Percentiles rank a stretch among this genome's conserved stretches.
Evolutionary conservation across 2,329 filamentous ascomycete genomes (phyloP).

Genomic region (Pseudogymnoascus sp.): DNA sequence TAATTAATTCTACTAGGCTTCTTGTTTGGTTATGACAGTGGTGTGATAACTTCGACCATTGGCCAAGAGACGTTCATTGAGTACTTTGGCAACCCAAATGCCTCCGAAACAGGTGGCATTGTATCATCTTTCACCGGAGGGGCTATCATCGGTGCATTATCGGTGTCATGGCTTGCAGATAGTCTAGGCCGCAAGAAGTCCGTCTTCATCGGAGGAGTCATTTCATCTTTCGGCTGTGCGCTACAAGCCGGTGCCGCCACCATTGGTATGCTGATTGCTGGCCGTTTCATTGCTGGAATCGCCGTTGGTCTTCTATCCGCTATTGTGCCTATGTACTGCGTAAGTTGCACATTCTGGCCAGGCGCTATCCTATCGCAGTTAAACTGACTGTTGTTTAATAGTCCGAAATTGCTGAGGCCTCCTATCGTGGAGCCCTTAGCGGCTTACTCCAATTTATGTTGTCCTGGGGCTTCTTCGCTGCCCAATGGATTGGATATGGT

Average conservation of each 20-base stretch:
- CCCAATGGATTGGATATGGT: conserved; percentile 26
- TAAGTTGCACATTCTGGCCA: conserved; percentile 20
- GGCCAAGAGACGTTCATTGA: conserved; percentile 26
- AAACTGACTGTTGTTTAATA: conserved; percentile 49
- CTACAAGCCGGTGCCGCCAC: conserved; percentile 28
- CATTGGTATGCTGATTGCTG: conserved; percentile 40
- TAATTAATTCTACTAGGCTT: conserved; percentile 22
- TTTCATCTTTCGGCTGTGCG: conserved; percentile 28
- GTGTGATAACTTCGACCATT: conserved; percentile 31
- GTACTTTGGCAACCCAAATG: conserved; percentile 15
- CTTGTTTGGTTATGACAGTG: conserved; percentile 31
- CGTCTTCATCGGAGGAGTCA: conserved; percentile 27
- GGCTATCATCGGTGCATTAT: conserved; percentile 30
- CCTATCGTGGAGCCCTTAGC: conserved; percentile 22
- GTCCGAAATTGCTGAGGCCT: conserved; percentile 21
- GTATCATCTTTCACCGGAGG: conserved; percentile 37
- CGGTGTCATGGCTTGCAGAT: conserved; percentile 32
- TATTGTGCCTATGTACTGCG: conserved; percentile 41
- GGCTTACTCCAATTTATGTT: conserved; percentile 27
- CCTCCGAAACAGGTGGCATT: conserved; percentile 31
- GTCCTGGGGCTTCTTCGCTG: conserved; percentile 26
- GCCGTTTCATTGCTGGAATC: conserved; percentile 42
- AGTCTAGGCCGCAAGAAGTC: conserved; percentile 27
- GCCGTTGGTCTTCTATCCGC: conserved; percentile 42
- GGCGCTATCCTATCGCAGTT: conserved; percentile 49